Base-by-base conservation (phyloP, 2,329 filamentous ascomycete species). In the Fusarium sp. region DNA sequence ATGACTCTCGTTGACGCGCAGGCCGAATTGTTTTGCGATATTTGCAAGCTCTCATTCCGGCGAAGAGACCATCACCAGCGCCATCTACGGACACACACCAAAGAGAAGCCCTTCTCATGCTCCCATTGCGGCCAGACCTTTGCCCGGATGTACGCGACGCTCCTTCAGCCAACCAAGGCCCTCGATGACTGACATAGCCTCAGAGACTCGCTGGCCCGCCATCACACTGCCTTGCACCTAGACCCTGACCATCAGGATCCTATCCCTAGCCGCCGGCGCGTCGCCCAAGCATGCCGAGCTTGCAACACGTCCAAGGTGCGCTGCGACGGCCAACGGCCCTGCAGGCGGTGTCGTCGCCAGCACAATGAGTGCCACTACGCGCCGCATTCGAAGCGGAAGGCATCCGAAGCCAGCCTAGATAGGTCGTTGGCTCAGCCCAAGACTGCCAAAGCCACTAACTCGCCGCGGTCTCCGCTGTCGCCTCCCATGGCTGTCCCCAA, bases 71-170 rank as follows among this genome's bases (percentile, higher is more conserved):
- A 62, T 6, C 60, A 62, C 36, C 43, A 62, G 0, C 28, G 54
- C 27, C 54, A 60, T 10, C 43, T 62, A 0, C 59, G 54, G 36
- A 62, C 59, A 11, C 59, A 60, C 10, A 62, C 59, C 16, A 62
- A 62, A 9, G 44, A 60, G 30, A 60, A 51, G 10, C 59, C 59
- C 1, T 62, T 62, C 34, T 36, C 59, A 15, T 60, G 59, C 10
- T 60, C 59, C 1, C 54, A 62, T 27, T 62, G 44, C 23, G 59
- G 59, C 11, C 59, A 62, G 16, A 60, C 43, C 43, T 62, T 62
- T 34, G 59, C 54, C 7, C 36, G 59, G 11, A 54, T 62, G 59
- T 62, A 23, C 50, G 59, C 23, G 23, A 23, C 23, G 23, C 23
- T 23, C 23, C 23, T 23, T 23, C 23, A 23, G 23, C 23, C 23